Base-by-base conservation (phyloP, 345 rosid genomes). In the Gossypium australe region DNA sequence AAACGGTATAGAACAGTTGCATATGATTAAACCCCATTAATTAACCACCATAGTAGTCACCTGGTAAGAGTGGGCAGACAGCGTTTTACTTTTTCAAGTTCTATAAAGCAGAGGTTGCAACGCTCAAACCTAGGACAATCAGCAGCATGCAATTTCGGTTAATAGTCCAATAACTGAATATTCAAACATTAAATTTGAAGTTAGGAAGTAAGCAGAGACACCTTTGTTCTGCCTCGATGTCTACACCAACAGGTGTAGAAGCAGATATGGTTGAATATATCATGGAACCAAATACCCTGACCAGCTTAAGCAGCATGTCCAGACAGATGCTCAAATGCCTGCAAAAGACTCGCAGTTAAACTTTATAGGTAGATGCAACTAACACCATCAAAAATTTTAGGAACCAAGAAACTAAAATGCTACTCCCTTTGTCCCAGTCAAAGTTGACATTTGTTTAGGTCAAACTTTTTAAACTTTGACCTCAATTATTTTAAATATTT, bases 141-240 rank as follows among this genome's bases (percentile, higher is more conserved):
- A 59, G 45, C 17, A 77, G 49, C 47, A 51, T 61, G 41, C 18
- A 71, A 71, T 68, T 49, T 60, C 65, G 61, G 29, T 56, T 49
- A 43, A 22, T 44, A 10, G 17, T 74, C 63, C 14, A n/a, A 71
- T 9, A 53, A 55, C 9, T 13, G 44, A 38, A 59, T 48, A 56
- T 8, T 47, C 8, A 63, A 55, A 67, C 55, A 24, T 3, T 44
- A 55, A 13, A 29, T 18, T 61, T 11, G 64, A 66, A 51, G 51
- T 59, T 71, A 48, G 18, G 34, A 59, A 17, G 58, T 63, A 78
- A 22, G 22, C 53, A 14, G 4, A 69, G 83, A 27, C 65, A 92
- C 99, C 99, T 96, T 81, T 89, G 94, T 78, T 96, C 98, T 55
- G 97, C 98, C 87, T 96, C 99, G 67, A 96, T 90, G 81, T 96